Evolutionary conservation across 2,329 filamentous ascomycete genomes (phyloP).

Genomic region (Thyridium curvatum): DNA sequence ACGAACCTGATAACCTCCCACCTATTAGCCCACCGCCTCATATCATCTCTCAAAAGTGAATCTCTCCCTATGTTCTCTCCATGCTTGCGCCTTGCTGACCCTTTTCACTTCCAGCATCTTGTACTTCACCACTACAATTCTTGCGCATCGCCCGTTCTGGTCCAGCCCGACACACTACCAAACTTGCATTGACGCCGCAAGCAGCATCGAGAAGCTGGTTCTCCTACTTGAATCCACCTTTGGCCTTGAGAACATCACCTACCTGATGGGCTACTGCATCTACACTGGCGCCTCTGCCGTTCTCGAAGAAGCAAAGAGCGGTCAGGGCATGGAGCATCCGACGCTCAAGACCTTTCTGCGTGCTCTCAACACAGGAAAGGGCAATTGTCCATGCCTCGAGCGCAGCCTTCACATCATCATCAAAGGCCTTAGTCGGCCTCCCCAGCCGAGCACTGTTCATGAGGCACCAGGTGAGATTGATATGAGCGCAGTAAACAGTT

Average conservation of each 20-base stretch:
- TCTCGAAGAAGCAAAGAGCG: slow-evolving; percentile 18
- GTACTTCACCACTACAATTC: slow-evolving; percentile 15
- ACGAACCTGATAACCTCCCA: slow-evolving; percentile 7
- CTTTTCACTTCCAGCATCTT: slow-evolving; percentile 10
- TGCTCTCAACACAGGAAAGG: slow-evolving; percentile 14
- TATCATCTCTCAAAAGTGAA: slow-evolving; percentile 12
- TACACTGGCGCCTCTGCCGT: slow-evolving; percentile 22
- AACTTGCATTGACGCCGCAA: slow-evolving; percentile 14
- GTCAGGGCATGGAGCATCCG: slow-evolving; percentile 11
- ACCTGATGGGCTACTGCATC: slow-evolving; percentile 24
- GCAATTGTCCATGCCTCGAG: slow-evolving; percentile 18
- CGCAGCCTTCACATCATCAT: slow-evolving; percentile 22
- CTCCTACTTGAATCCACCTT: slow-evolving; percentile 19
- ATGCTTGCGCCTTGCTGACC: too few species aligned
- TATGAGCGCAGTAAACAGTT: too few species aligned
- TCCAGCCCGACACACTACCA: slow-evolving; percentile 12
- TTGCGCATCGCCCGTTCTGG: slow-evolving; percentile 18
- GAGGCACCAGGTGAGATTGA: too few species aligned
- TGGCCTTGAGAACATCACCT: slow-evolving; percentile 20
- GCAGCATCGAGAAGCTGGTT: slow-evolving; percentile 17
- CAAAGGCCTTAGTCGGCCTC: slow-evolving; percentile 6
- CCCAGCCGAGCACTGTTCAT: too few species aligned
- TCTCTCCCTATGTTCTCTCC: not conserved
- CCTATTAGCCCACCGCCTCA: slow-evolving; percentile 10
- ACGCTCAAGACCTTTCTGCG: slow-evolving; percentile 19